Evolutionary conservation across 805 yeast species (phyloP).

Genomic region (Metschnikowia noctiluminum): DNA sequence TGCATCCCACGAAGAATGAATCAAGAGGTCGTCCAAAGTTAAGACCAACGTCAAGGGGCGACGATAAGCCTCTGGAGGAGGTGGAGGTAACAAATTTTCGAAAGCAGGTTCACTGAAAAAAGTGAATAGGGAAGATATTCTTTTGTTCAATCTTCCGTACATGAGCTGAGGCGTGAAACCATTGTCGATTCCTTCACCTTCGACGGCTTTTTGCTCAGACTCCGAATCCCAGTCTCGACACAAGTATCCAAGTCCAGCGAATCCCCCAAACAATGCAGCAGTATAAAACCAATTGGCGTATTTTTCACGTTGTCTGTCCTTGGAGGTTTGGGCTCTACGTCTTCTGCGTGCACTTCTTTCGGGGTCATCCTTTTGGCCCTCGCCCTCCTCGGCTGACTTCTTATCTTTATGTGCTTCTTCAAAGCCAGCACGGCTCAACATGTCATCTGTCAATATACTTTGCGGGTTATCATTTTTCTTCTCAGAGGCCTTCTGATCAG

Average conservation of each 20-base stretch:
- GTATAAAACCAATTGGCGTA: conserved; percentile 73
- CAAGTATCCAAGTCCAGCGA: conserved; percentile 59
- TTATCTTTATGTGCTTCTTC: conserved; percentile 39
- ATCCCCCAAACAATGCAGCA: conserved; percentile 49
- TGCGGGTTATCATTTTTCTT: conserved; percentile 28
- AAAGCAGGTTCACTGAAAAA: conserved; percentile 92
- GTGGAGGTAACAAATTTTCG: conserved; percentile 90
- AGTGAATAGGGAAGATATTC: conserved; percentile 72
- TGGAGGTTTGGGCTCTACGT: conserved; percentile 53
- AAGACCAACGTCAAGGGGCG: conserved; percentile 89
- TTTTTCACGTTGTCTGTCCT: conserved; percentile 79
- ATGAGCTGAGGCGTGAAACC: conserved; percentile 67
- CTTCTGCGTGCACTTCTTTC: conserved; percentile 24
- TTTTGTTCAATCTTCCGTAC: conserved; percentile 64
- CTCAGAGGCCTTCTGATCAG: conserved; percentile 13
- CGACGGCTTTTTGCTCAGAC: conserved; percentile 56
- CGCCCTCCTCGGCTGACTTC: conserved; percentile 13
- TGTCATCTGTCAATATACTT: conserved; percentile 73
- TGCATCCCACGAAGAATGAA: conserved; percentile 90
- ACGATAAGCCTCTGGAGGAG: conserved; percentile 85
- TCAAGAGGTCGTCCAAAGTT: conserved; percentile 82
- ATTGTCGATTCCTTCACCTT: conserved; percentile 52
- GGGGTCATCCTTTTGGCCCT: conserved; percentile 13
- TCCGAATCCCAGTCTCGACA: conserved; percentile 83
- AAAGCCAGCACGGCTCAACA: conserved; percentile 81